Evolutionary conservation across 1,139 yeast species (phyloP).

Genomic region (Saccharomyces hybrid): DNA sequence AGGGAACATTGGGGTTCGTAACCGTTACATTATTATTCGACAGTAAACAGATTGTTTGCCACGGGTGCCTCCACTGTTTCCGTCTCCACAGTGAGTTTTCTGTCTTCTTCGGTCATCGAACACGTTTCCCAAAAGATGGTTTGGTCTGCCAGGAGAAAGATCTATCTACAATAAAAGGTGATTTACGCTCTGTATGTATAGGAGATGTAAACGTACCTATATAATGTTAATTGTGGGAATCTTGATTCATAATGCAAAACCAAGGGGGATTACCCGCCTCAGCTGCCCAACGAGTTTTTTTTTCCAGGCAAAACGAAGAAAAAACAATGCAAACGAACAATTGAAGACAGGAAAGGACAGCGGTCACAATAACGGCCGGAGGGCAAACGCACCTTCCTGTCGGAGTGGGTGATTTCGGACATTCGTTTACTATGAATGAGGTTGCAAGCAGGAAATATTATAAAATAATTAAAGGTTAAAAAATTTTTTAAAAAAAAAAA

Average conservation of each 20-base stretch:
- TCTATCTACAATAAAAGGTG: not conserved
- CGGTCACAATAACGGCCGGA: not conserved
- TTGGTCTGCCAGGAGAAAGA: not conserved
- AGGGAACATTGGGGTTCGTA: not conserved
- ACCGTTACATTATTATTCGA: not conserved
- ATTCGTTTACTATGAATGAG: no score
- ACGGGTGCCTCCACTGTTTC: slow-evolving; percentile 33
- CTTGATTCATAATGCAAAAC: not conserved
- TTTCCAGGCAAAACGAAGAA: not conserved
- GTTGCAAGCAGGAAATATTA: no score
- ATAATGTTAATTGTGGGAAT: not conserved
- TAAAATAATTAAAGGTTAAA: no score
- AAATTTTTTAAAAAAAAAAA: no score
- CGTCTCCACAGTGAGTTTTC: slow-evolving; percentile 32
- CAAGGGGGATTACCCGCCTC: not conserved
- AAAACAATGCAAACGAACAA: not conserved
- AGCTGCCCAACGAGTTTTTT: not conserved
- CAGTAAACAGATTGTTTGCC: slow-evolving; percentile 9
- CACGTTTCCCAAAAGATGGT: not conserved
- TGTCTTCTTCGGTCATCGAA: slow-evolving; percentile 29
- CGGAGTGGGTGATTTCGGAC: no score
- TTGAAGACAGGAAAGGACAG: not conserved
- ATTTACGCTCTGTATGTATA: not conserved
- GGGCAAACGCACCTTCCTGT: no score
- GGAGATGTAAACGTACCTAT: not conserved